Evolutionary conservation across 345 rosid species (phyloP).

Genomic region (Linum usitatissimum): DNA sequence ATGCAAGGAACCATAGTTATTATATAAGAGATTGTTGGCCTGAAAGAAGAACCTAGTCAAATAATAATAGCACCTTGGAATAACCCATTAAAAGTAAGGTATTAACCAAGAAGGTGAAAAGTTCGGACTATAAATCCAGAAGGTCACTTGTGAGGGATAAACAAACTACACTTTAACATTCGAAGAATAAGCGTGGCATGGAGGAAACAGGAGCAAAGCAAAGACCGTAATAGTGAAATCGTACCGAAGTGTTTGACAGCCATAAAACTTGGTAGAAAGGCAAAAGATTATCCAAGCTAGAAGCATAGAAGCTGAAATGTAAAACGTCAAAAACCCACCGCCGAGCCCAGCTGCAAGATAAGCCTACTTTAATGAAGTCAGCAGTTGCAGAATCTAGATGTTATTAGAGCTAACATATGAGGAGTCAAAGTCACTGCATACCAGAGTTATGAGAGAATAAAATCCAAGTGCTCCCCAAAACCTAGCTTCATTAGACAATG

Average conservation of each 20-base stretch:
- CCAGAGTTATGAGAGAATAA: slow-evolving; percentile 60
- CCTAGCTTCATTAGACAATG: slow-evolving; percentile 57
- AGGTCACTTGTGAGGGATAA: too few relatives aligned
- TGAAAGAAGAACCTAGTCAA: slow-evolving; percentile 36
- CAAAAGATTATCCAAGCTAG: slow-evolving; percentile 63
- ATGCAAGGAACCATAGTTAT: slow-evolving; percentile 72
- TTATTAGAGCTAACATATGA: neutral
- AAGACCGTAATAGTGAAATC: neutral
- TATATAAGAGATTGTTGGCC: slow-evolving; percentile 54
- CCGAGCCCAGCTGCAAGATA: slow-evolving; percentile 64
- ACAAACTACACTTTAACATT: neutral
- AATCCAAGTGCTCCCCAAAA: slow-evolving; percentile 98
- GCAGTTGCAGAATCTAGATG: slow-evolving; percentile 15
- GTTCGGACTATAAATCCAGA: too few relatives aligned
- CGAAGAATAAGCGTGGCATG: neutral
- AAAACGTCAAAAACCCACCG: slow-evolving; percentile 83
- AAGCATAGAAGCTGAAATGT: slow-evolving; percentile 53
- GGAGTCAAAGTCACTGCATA: slow-evolving; percentile 20
- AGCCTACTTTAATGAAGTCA: slow-evolving; percentile 45
- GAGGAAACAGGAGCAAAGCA: neutral
- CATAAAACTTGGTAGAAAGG: slow-evolving; percentile 36
- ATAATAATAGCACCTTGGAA: neutral
- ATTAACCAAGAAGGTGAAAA: neutral
- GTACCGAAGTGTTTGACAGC: slow-evolving; percentile 50
- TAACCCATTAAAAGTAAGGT: neutral